phyloP scores from a whole-genome alignment of 2,329 filamentous ascomycete genomes.

The Colletotrichum sp. region DNA sequence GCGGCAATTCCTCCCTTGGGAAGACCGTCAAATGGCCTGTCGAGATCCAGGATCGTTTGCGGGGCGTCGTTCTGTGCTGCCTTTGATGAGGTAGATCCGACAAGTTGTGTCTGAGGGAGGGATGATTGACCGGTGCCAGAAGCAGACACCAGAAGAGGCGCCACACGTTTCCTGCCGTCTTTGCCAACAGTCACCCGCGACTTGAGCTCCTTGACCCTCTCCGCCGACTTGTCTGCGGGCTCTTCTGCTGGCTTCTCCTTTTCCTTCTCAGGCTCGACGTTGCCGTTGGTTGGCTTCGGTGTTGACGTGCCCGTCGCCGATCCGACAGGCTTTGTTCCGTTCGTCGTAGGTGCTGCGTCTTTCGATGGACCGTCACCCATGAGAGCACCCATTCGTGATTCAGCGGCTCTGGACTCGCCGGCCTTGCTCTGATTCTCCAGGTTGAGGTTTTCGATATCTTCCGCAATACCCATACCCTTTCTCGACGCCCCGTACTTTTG shows the following conservation, averaged over 20 bases:
- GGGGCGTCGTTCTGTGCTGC: constrained; percentile 72
- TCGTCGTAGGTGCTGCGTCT: constrained; percentile 50
- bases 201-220: constrained; percentile 71
- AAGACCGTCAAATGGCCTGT: constrained; percentile 91
- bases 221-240: constrained; percentile 56
- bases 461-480: constrained; percentile 87
- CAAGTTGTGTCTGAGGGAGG: constrained; percentile 84
- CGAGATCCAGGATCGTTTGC: constrained; percentile 85
- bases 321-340: constrained; percentile 52
- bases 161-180: constrained; percentile 95
- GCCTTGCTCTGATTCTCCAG: constrained; percentile 93
- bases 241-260: constrained; percentile 47
- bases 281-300: constrained; percentile 46
- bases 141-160: constrained; percentile 88
- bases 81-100: constrained; percentile 73
- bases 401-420: constrained; percentile 85
- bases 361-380: constrained; percentile 82
- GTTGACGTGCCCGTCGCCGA: constrained; percentile 35
- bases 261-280: constrained; percentile 37
- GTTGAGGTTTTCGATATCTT: constrained; percentile 87
- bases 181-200: constrained; percentile 94
- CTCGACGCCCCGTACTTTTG: constrained; percentile 91
- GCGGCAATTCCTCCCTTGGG: constrained; percentile 87
- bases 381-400: constrained; percentile 96
- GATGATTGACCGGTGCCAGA: constrained; percentile 88